phyloP scores from a whole-genome alignment of 2,329 filamentous ascomycete species.

The Claviceps sp. region DNA sequence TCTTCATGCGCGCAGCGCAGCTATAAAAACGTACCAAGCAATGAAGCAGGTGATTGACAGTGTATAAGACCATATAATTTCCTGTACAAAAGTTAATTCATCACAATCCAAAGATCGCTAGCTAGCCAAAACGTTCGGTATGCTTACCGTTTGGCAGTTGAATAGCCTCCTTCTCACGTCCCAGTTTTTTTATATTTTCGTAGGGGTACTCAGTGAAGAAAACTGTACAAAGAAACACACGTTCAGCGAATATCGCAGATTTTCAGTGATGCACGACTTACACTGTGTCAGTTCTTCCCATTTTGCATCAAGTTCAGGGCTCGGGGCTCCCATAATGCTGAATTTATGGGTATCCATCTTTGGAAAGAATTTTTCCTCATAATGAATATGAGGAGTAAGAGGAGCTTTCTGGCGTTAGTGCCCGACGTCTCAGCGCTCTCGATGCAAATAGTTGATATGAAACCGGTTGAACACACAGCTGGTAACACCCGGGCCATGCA shows the following conservation, averaged over 20 bases:
- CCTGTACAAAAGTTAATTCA: not conserved
- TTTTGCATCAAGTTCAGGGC: not conserved
- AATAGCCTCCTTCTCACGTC: not conserved
- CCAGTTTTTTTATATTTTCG: not conserved
- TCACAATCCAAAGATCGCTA: too few species aligned
- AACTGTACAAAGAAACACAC: not conserved
- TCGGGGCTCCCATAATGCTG: not conserved
- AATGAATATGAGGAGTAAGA: not conserved
- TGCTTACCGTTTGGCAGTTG: not conserved
- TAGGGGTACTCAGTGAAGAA: slow-evolving; percentile 1
- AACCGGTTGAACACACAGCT: not conserved
- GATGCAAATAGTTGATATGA: too few species aligned
- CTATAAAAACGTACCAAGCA: not conserved
- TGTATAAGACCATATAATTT: not conserved
- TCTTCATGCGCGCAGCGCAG: not conserved
- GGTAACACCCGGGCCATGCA: not conserved
- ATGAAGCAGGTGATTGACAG: not conserved
- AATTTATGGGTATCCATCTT: not conserved
- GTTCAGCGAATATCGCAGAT: not conserved
- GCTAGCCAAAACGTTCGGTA: too few species aligned
- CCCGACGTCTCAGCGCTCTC: not conserved
- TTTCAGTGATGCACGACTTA: not conserved
- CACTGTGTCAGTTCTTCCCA: not conserved
- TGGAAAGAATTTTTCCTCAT: not conserved
- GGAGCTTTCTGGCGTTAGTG: not conserved